Evolutionary conservation across 108 stramenopile species (phyloP), one percentile per base, ranked within the genome.

Genomic region (Discostella pseudostelligera): DNA sequence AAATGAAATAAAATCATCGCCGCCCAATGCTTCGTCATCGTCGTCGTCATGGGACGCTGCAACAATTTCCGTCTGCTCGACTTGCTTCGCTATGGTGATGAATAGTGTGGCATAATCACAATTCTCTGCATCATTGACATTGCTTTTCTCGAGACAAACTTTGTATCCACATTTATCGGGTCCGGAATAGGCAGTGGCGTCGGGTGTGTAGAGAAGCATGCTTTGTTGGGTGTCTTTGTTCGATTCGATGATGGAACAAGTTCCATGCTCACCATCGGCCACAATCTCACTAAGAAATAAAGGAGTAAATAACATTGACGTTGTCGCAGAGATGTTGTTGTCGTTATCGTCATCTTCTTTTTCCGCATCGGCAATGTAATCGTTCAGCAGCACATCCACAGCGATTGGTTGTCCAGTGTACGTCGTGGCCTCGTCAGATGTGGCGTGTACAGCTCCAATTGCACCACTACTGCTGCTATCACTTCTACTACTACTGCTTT

Each of bases 381-480:
- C 53, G 29, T 54, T 54, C 1, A 5, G 0, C 14, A 54, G 13
- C 0, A 54, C 53, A 29, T 54, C 14, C 28, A 54, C n/a, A 3
- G 12, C 16, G 29, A 54, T 54, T 0, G 28, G 9, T 3, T n/a
- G 53, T 54, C 53, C 53, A 5, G 53, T 54, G 6, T 54, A 54
- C 29, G 53, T 54, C 32, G 53, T 54, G 20, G 53, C 29, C 53
- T 54, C 32, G 53, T 54, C 53, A 16, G 53, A 25, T 1, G 26
- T 4, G 14, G 53, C 53, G 14, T 11, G 14, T 12, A 43, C 42
- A 16, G 9, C 32, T 32, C 32, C 32, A 5, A 32, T 5, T 5
- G 32, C 32, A 32, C 32, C 5, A 5, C 32, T 32, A 32, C 32
- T 32, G 32, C 32, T 32, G n/a, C n/a, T n/a, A n/a, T n/a, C n/a